A percentile compares a stretch with the other conserved stretches of the same genome.
Conservation (phyloP, 1,284 basidiomycete genomes). For the Apiotrichum brassicae region DNA sequence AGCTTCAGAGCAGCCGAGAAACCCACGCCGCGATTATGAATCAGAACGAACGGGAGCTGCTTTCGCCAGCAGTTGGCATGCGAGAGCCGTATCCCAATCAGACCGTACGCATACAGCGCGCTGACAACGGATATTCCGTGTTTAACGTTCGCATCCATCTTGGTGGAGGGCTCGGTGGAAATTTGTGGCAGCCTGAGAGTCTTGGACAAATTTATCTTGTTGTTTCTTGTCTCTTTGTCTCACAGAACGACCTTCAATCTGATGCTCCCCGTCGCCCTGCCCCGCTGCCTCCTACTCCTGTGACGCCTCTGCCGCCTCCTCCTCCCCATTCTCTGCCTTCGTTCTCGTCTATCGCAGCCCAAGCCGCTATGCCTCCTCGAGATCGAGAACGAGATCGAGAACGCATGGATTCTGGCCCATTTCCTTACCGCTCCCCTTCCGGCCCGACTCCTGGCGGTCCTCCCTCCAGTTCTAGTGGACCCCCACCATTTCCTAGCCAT, state of each 20-base stretch:
- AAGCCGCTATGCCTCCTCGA: slow-evolving; percentile 2
- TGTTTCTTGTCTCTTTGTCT: slow-evolving; percentile 33
- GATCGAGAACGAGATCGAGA: background rate
- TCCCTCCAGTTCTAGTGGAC: background rate
- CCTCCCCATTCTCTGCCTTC: slow-evolving; percentile 9
- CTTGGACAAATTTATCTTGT: slow-evolving; percentile 35
- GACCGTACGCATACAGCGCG: slow-evolving; percentile 31
- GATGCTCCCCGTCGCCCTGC: slow-evolving; percentile 3
- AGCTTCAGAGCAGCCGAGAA: slow-evolving; percentile 26
- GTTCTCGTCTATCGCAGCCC: slow-evolving; percentile 16
- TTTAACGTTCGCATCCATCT: slow-evolving; percentile 42
- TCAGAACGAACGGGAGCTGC: slow-evolving; percentile 28
- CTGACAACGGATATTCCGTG: slow-evolving; percentile 23
- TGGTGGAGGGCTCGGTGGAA: slow-evolving; percentile 39
- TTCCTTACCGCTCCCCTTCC: background rate
- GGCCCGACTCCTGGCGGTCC: background rate
- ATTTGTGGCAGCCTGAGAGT: slow-evolving; percentile 30
- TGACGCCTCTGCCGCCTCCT: slow-evolving; percentile 6
- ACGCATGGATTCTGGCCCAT: background rate
- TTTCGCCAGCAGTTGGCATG: slow-evolving; percentile 41
- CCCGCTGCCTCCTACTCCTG: background rate
- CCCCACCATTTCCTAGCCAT: no score
- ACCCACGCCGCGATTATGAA: slow-evolving; percentile 28
- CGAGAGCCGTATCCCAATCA: slow-evolving; percentile 41
- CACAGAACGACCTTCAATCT: slow-evolving; percentile 16